Conservation (phyloP, 192 early-diverging fungal species). For the Pilobolus umbonatus region DNA sequence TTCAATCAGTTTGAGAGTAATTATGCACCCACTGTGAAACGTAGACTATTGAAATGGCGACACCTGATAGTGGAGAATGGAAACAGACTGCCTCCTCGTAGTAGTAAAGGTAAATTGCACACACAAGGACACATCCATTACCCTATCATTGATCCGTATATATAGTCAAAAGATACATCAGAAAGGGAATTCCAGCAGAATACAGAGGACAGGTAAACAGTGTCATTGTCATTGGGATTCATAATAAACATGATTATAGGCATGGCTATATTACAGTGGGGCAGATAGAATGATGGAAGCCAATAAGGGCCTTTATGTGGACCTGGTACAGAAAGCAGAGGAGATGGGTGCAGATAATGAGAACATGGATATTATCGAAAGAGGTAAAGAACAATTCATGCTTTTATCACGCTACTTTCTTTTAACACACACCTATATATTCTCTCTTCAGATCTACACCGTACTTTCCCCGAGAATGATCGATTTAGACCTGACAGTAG, state of each 20-base stretch:
- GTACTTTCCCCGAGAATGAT: constrained; percentile 80
- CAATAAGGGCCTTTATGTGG: constrained; percentile 46
- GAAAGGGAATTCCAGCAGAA: constrained; percentile 73
- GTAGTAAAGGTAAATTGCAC: constrained; percentile 41
- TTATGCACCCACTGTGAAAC: constrained; percentile 46
- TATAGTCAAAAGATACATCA: constrained; percentile 67
- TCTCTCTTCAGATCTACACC: constrained; percentile 56
- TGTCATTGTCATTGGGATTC: background rate
- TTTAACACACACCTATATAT: background rate
- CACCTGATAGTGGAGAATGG: constrained; percentile 45
- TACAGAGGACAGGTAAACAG: constrained; percentile 42
- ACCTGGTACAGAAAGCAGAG: constrained; percentile 39
- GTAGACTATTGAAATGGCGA: constrained; percentile 50
- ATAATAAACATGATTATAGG: constrained; percentile 12
- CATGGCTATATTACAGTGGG: constrained; percentile 72
- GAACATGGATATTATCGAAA: constrained; percentile 63
- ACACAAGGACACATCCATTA: background rate
- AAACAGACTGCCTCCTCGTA: constrained; percentile 43
- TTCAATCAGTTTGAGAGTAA: constrained; percentile 47
- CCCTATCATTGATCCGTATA: constrained; percentile 2
- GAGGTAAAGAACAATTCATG: constrained; percentile 44
- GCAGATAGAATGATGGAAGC: constrained; percentile 51
- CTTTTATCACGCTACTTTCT: background rate
- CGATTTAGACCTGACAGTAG: constrained; percentile 56
- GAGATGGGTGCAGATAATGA: constrained; percentile 52